Evolutionary conservation across 257 asterid species (phyloP).

Genomic region (Cinchona pubescens): DNA sequence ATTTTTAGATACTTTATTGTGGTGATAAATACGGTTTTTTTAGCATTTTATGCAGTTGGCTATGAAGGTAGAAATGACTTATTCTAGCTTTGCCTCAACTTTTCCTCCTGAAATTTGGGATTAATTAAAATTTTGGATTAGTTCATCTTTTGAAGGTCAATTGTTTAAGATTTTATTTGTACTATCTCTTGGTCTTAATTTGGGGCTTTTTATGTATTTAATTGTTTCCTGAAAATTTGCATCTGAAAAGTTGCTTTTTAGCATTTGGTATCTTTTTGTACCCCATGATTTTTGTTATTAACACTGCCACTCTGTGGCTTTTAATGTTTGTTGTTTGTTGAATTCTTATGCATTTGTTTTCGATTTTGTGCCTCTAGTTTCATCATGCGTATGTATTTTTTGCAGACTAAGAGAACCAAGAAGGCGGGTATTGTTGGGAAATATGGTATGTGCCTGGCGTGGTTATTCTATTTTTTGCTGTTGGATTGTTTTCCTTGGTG

Average conservation of each 20-base stretch:
- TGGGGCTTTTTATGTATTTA: neutral
- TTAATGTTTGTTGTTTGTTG: neutral
- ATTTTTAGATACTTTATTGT: neutral
- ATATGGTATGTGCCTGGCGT: constrained; percentile 33
- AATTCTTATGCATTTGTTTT: neutral
- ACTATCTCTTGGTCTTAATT: neutral
- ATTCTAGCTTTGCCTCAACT: neutral
- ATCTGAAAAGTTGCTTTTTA: neutral
- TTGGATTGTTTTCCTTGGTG: neutral
- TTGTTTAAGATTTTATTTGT: neutral
- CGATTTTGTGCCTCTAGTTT: neutral
- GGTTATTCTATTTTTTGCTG: neutral
- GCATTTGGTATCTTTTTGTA: neutral
- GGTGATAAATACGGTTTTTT: neutral
- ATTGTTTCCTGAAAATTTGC: neutral
- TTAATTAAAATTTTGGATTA: neutral
- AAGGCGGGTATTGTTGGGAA: constrained; percentile 61
- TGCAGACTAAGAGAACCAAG: constrained; percentile 63
- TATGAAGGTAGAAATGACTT: neutral
- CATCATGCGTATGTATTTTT: neutral
- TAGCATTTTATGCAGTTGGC: neutral
- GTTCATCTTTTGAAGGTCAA: neutral
- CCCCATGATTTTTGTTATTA: neutral
- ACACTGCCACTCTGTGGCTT: neutral
- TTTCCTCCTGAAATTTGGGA: neutral